Percentiles rank a stretch among this genome's conserved stretches.
These are phyloP conservation scores for Fusarium annulatum DNA, from an alignment of 2,329 filamentous ascomycete species.

Conservation along the genomic window DNA sequence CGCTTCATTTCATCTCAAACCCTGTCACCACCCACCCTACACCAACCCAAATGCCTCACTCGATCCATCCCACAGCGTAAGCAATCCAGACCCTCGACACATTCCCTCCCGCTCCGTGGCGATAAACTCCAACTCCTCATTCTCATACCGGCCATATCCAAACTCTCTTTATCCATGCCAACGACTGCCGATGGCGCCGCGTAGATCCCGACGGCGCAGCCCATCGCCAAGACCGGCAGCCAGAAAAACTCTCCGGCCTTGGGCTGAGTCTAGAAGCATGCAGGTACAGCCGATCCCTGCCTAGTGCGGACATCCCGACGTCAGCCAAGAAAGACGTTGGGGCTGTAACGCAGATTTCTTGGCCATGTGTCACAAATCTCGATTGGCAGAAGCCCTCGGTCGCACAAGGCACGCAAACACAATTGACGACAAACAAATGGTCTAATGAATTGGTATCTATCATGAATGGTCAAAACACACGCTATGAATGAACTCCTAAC, in stretches of 20 bases:
- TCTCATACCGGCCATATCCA: background rate
- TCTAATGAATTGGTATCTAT: slow-evolving; percentile 5
- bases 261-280: slow-evolving; percentile 5
- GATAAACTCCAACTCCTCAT: background rate
- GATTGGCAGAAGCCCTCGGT: background rate
- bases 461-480: slow-evolving; percentile 30
- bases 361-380: background rate
- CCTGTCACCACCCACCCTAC: background rate
- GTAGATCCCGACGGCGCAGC: background rate
- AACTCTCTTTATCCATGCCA: background rate
- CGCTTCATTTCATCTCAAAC: background rate
- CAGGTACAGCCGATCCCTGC: slow-evolving; percentile 20
- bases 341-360: background rate
- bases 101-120: background rate
- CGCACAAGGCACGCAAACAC: background rate
- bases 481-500: slow-evolving; percentile 34
- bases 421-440: background rate
- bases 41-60: background rate
- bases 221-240: slow-evolving; percentile 7
- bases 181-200: background rate
- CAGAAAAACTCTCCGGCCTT: background rate
- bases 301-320: background rate
- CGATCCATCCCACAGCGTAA: background rate
- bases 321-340: slow-evolving; percentile 25
- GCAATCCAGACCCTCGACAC: background rate